Evolutionary conservation across 768 basidiomycete genomes (phyloP), one percentile per base, ranked within the genome.

Genomic region (Amanita rimosa): DNA sequence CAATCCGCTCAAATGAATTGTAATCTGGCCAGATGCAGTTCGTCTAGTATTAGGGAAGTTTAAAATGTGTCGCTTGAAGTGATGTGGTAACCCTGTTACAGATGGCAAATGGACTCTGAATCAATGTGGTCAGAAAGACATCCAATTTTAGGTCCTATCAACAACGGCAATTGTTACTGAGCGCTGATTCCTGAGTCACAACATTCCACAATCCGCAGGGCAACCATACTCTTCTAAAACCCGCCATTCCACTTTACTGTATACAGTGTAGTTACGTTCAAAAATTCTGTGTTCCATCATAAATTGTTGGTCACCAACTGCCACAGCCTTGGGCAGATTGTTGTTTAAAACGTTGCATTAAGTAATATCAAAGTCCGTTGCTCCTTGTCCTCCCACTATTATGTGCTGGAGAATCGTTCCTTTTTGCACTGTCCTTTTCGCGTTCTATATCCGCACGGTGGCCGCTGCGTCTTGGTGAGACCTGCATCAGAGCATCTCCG

Each of bases 31-130:
- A 24, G 33, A 4, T 42, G 48, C 22, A 35, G 21, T 43, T 40
- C 47, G 14, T 38, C 48, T 17, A 43, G 22, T 22, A 36, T 41
- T 49, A 49, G 48, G 48, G 21, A 43, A 49, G 48, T 43, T 17
- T 19, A 11, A 31, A 3, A 9, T 6, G 3, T 39, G 8, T 17
- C 17, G 1, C 33, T 24, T 14, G 16, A 33, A 14, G 22, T 21
- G 26, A 39, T 39, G 27, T 19, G 11, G n/a, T 14, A 14, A 19
- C 16, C 21, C 31, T 19, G 41, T 19, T 48, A n/a, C 33, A 49
- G 48, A 42, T 42, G 40, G 48, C 33, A 21, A 16, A 19, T 31
- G 17, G 41, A 49, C 19, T 10, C 31, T 5, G 31, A 16, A 21
- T 35, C 29, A 19, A 29, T 9, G 29, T 27, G 47, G 36, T 40